phyloP scores from a whole-genome alignment of 257 asterid species.

The Cruciata laevipes region DNA sequence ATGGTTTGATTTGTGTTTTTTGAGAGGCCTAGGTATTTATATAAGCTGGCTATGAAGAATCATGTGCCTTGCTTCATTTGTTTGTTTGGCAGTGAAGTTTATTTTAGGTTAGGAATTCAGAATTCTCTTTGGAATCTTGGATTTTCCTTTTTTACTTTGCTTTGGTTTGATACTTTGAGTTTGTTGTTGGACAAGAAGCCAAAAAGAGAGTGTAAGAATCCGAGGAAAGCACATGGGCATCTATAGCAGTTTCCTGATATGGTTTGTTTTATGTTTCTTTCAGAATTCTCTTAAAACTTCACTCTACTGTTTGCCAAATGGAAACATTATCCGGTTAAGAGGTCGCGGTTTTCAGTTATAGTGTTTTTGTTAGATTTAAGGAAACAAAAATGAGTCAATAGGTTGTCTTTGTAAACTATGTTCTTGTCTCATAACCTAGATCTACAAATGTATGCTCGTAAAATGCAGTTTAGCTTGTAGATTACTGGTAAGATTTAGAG shows the following conservation, averaged over 20 bases:
- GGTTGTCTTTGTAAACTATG: too few species aligned
- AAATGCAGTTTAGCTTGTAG: neutral
- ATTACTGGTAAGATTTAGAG: neutral
- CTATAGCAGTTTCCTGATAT: neutral
- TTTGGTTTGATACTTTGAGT: slow-evolving; percentile 12
- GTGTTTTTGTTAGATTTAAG: too few species aligned
- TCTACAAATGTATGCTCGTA: too few species aligned
- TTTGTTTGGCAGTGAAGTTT: slow-evolving; percentile 25
- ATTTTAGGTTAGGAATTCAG: slow-evolving; percentile 39
- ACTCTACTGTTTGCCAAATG: slow-evolving; percentile 1
- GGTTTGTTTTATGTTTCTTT: slow-evolving; percentile 2
- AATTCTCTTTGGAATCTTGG: neutral
- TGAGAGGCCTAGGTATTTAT: slow-evolving; percentile 16
- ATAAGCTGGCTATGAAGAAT: slow-evolving; percentile 41
- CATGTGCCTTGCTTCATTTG: slow-evolving; percentile 54
- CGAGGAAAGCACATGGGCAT: slow-evolving; percentile 12
- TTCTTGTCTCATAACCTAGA: too few species aligned
- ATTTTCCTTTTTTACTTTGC: slow-evolving; percentile 7
- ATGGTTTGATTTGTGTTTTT: slow-evolving; percentile 17
- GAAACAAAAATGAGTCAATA: too few species aligned
- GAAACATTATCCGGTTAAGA: neutral
- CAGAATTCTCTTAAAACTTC: neutral
- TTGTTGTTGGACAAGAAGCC: neutral
- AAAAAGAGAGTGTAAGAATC: slow-evolving; percentile 8
- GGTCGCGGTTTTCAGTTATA: neutral